Percentiles rank a stretch among this genome's conserved stretches.
Evolutionary conservation across 192 early-diverging fungal genomes (phyloP).

Genomic region (Geranomyces michiganensis): DNA sequence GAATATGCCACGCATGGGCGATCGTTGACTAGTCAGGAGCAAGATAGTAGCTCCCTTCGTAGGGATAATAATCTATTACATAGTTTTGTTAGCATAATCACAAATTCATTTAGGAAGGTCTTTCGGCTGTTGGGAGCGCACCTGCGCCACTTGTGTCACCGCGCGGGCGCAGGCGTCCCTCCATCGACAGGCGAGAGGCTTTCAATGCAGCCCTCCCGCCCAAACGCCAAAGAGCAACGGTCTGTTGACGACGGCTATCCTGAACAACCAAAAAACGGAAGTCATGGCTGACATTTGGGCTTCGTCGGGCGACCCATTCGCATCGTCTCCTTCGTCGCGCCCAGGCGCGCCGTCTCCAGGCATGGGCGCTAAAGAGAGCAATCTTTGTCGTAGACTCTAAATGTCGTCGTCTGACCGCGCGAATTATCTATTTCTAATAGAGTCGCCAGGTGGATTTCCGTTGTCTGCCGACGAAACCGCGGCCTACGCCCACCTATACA

Average conservation of each 20-base stretch:
- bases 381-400: not conserved
- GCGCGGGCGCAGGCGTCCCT: too few species aligned
- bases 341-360: not conserved
- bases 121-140: too few species aligned
- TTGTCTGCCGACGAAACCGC: slow-evolving; percentile 32
- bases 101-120: not conserved
- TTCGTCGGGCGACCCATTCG: not conserved
- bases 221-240: too few species aligned
- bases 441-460: slow-evolving; percentile 11
- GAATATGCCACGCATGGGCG: not conserved
- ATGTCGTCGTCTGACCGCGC: not conserved
- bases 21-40: not conserved
- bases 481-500: slow-evolving; percentile 38
- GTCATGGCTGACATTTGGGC: not conserved
- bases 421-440: too few species aligned
- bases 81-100: not conserved
- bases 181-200: too few species aligned
- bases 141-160: too few species aligned
- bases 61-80: not conserved
- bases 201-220: too few species aligned
- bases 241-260: too few species aligned
- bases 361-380: not conserved
- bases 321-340: not conserved
- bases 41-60: not conserved
- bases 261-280: too few species aligned